These are phyloP conservation scores for Saksenaea oblongispora DNA, from an alignment of 371 early-diverging fungal genomes.

Conservation along the genomic window DNA sequence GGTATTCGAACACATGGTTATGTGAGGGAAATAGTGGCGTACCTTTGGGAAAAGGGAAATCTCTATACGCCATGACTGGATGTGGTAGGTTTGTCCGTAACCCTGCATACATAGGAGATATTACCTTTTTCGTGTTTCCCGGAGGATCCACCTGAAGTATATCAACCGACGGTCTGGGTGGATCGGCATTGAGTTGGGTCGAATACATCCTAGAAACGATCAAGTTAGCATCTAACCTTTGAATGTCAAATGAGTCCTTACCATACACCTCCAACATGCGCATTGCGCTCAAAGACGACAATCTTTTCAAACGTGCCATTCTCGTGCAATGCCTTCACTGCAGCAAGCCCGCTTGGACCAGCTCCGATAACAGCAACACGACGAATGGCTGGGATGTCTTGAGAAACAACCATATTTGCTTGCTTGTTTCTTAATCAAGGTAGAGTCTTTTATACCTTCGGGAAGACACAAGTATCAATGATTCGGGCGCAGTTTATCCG, in stretches of 20 bases:
- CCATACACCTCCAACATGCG: slow-evolving; percentile 50
- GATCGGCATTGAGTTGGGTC: slow-evolving; percentile 22
- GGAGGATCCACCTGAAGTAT: slow-evolving; percentile 38
- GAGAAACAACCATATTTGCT: not conserved
- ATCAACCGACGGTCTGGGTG: slow-evolving; percentile 35
- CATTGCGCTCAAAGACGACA: slow-evolving; percentile 44
- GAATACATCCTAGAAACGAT: slow-evolving; percentile 37
- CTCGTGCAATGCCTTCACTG: slow-evolving; percentile 33
- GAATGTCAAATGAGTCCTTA: slow-evolving; percentile 8
- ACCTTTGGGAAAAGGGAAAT: slow-evolving; percentile 41
- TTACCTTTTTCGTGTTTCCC: slow-evolving; percentile 5
- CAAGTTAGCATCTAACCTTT: not conserved
- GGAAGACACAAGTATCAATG: too few relatives aligned
- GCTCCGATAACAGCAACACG: slow-evolving; percentile 52
- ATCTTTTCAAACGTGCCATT: slow-evolving; percentile 41
- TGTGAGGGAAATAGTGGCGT: slow-evolving; percentile 48
- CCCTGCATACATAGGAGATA: slow-evolving; percentile 56
- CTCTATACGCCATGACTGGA: slow-evolving; percentile 58
- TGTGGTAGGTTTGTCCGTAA: slow-evolving; percentile 64
- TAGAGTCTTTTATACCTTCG: too few relatives aligned
- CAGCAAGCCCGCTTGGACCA: slow-evolving; percentile 48
- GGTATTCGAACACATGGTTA: slow-evolving; percentile 47
- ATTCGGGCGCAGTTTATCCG: too few relatives aligned
- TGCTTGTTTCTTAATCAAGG: too few relatives aligned
- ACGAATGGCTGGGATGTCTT: slow-evolving; percentile 16